Base-by-base conservation (phyloP, 768 basidiomycete species). In the Lactarius indigo region DNA sequence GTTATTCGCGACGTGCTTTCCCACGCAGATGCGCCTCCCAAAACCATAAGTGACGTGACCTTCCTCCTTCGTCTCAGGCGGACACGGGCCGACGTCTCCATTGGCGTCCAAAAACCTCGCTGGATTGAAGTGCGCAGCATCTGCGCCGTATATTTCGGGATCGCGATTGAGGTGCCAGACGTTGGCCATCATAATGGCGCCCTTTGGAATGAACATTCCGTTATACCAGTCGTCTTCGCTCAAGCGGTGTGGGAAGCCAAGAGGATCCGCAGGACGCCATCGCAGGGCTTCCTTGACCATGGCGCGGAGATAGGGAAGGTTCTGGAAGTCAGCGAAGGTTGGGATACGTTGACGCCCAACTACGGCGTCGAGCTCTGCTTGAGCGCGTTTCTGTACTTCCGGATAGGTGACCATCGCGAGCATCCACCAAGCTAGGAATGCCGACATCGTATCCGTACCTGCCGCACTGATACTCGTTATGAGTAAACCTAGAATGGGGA, bases 141-240 rank as follows among this genome's bases (percentile, higher is more conserved):
- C 72, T 3, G 61, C 58, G 5, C 73, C 74, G 39, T 73, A 76
- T 17, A 76, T 59, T 4, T 69, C 64, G n/a, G 64, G 66, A 30
- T 75, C 72, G 23, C 64, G 64, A 41, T 74, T 70, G 55, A 72
- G 67, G 15, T 64, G 50, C 60, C 56, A 76, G 56, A 72, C 64
- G 55, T 77, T 78, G 12, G 69, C 70, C 23, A 78, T 61, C 28
- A 77, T 66, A 1, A 76, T 72, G 1, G 77, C 75, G 8, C 76
- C 78, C 41, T 72, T 75, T 0, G 79, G 78, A n/a, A 80, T 77
- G 63, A 73, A 67, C 57, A 66, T 66, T 20, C 66, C 73, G 44
- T 68, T 64, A 58, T 75, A 77, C 52, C 52, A 69, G 57, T 76
- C 74, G 35, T 77, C 76, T 56, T 64, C 63, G 1, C 41, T 64